A percentile compares a stretch with the other conserved stretches of the same genome.
Evolutionary conservation across 768 basidiomycete genomes (phyloP).

Genomic region (Suillus americanus): DNA sequence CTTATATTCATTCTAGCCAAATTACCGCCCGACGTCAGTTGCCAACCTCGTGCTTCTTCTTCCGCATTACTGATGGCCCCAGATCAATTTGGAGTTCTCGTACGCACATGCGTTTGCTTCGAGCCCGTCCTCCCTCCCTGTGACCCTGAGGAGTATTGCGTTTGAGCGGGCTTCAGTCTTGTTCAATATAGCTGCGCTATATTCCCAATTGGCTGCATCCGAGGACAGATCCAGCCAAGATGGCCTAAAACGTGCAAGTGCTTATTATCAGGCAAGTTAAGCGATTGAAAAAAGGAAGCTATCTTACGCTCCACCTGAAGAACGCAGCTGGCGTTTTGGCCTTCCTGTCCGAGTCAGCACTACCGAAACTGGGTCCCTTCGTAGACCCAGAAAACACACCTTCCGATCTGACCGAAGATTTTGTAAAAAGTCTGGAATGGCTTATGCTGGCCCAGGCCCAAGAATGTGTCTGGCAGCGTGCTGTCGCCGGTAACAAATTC

Average conservation of each 20-base stretch:
- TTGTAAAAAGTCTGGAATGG: conserved; percentile 62
- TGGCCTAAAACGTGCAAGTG: conserved; percentile 81
- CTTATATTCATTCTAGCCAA: conserved; percentile 82
- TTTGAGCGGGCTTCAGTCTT: conserved; percentile 80
- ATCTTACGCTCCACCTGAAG: conserved; percentile 33
- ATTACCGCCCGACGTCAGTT: conserved; percentile 71
- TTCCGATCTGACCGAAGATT: conserved; percentile 63
- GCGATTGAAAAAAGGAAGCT: neutral
- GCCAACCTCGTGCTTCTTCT: conserved; percentile 9
- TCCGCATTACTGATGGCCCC: conserved; percentile 10
- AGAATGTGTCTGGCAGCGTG: conserved; percentile 95
- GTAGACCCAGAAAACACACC: conserved; percentile 55
- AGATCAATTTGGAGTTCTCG: conserved; percentile 73
- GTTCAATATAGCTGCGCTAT: conserved; percentile 87
- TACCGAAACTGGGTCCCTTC: conserved; percentile 51
- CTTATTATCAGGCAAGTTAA: conserved; percentile 62
- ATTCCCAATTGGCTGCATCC: conserved; percentile 71
- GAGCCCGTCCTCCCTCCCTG: conserved; percentile 45
- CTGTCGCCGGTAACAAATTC: conserved; percentile 63
- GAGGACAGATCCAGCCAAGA: conserved; percentile 71
- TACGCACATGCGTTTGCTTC: conserved; percentile 71
- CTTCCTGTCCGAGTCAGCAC: conserved; percentile 52
- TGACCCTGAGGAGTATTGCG: conserved; percentile 68
- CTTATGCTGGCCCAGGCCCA: conserved; percentile 94
- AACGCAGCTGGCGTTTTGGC: conserved; percentile 72